phyloP scores from a whole-genome alignment of 495 filamentous ascomycete species.

The Penicillium maclennaniae region DNA sequence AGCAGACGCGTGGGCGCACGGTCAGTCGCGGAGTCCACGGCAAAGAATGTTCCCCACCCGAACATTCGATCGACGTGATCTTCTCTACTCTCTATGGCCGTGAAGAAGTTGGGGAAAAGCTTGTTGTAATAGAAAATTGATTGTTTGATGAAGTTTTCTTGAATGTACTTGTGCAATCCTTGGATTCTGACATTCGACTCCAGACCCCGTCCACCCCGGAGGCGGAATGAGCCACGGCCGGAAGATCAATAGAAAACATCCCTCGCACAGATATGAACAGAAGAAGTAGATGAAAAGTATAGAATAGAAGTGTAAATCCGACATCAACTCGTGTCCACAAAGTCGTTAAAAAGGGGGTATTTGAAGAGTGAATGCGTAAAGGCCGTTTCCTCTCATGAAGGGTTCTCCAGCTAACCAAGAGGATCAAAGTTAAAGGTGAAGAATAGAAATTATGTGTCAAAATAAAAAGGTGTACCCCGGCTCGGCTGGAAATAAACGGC shows the following conservation, averaged over 20 bases:
- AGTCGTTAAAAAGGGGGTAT: conserved; percentile 32
- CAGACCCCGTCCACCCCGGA: background rate
- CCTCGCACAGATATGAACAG: conserved; percentile 24
- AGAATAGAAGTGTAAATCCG: conserved; percentile 15
- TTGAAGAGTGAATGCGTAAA: conserved; percentile 26
- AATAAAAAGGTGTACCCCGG: conserved; percentile 20
- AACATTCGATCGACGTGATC: conserved; percentile 22
- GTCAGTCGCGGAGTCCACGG: conserved; percentile 21
- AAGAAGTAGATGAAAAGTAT: conserved; percentile 17
- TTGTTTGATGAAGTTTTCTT: background rate
- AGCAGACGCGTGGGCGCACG: conserved; percentile 24
- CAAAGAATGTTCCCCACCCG: conserved; percentile 16
- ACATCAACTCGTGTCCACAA: conserved; percentile 35
- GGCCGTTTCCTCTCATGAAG: conserved; percentile 24
- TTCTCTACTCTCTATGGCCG: conserved; percentile 10
- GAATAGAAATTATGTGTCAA: conserved; percentile 16
- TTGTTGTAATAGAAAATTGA: conserved; percentile 2
- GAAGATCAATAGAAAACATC: conserved; percentile 1
- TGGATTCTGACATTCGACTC: conserved; percentile 3
- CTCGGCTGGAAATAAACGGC: conserved; percentile 28
- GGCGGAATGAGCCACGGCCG: background rate
- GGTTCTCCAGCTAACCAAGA: conserved; percentile 25
- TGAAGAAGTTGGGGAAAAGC: background rate
- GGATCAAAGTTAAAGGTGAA: conserved; percentile 18
- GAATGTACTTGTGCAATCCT: background rate